Conservation (phyloP, 257 asterid species). For the Perilla frutescens region DNA sequence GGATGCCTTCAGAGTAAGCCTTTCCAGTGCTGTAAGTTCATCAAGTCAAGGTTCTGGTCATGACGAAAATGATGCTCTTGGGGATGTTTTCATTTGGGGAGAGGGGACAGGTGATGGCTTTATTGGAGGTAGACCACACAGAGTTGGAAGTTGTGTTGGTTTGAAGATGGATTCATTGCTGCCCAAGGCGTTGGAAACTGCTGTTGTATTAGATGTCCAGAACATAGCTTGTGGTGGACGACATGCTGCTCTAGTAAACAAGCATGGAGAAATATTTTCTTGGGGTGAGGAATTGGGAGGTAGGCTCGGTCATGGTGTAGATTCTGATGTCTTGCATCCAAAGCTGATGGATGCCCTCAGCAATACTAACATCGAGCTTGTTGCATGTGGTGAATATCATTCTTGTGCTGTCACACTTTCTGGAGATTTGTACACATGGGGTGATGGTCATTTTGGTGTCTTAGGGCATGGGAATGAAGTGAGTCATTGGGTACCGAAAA, state of each 20-base stretch:
- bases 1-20: constrained; percentile 95
- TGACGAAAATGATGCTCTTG: constrained; percentile 91
- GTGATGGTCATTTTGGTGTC: constrained; percentile 85
- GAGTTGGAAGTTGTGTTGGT: constrained; percentile 55
- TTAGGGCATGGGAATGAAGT: constrained; percentile 95
- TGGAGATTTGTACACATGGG: constrained; percentile 96
- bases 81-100: constrained; percentile 96
- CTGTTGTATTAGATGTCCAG: constrained; percentile 89
- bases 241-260: constrained; percentile 84
- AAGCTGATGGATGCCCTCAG: constrained; percentile 83
- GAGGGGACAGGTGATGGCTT: constrained; percentile 87
- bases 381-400: constrained; percentile 93
- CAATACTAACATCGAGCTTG: constrained; percentile 74
- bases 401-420: constrained; percentile 93
- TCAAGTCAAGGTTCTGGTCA: constrained; percentile 98
- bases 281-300: constrained; percentile 97
- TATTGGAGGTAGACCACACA: constrained; percentile 76
- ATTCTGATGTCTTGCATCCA: constrained; percentile 82
- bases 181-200: constrained; percentile 91
- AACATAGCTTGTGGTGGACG: constrained; percentile 88
- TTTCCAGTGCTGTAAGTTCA: constrained; percentile 97
- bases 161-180: constrained; percentile 68
- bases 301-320: constrained; percentile 97
- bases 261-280: constrained; percentile 89
- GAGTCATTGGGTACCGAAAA: constrained; percentile 93